Percentiles rank a stretch among this genome's conserved stretches.
Evolutionary conservation across 1,139 yeast species (phyloP).

Genomic region (Hansenula sp.): DNA sequence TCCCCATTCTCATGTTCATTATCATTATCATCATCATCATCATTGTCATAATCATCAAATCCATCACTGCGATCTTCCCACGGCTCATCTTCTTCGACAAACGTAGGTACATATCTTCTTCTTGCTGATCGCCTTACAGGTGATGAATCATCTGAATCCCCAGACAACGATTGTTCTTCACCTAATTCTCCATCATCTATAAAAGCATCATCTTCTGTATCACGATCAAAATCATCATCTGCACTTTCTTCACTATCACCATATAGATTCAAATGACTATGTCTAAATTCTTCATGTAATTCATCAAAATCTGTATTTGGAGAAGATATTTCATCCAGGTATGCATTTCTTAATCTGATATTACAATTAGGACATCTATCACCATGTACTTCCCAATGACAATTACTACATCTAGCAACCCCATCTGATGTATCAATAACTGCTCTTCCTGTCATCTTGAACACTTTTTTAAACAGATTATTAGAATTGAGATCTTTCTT

Average conservation of each 20-base stretch:
- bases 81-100: background rate
- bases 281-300: slow-evolving; percentile 6
- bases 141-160: background rate
- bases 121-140: background rate
- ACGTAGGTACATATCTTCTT: slow-evolving; percentile 1
- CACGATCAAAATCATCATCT: slow-evolving; percentile 4
- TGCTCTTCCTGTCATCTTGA: slow-evolving; percentile 43
- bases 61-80: background rate
- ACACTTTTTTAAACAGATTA: slow-evolving; percentile 44
- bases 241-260: background rate
- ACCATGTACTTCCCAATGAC: slow-evolving; percentile 79
- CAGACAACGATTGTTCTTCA: background rate
- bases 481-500: slow-evolving; percentile 34
- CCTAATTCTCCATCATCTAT: slow-evolving; percentile 3
- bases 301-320: slow-evolving; percentile 9
- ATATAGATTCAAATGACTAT: background rate
- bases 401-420: slow-evolving; percentile 71
- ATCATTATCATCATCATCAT: background rate
- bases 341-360: slow-evolving; percentile 10
- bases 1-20: background rate
- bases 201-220: slow-evolving; percentile 7
- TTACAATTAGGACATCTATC: slow-evolving; percentile 53
- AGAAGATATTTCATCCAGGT: slow-evolving; percentile 2
- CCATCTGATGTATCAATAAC: slow-evolving; percentile 71
- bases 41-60: background rate